Conservation (phyloP, 2,329 filamentous ascomycete genomes). For the Ophiostoma ulmi region DNA sequence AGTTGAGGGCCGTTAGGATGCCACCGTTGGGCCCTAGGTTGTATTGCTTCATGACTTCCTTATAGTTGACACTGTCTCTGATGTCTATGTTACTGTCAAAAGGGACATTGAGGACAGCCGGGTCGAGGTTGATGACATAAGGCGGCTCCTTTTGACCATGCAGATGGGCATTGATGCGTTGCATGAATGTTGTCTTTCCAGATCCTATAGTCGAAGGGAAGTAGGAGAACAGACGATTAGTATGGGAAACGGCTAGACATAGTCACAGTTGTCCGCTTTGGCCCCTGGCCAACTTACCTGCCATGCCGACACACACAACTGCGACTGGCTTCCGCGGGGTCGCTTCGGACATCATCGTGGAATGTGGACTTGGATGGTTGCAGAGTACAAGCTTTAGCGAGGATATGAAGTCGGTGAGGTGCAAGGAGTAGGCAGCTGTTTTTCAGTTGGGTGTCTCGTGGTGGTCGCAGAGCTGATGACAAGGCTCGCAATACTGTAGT, state of each 20-base stretch:
- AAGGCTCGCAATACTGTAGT: not conserved
- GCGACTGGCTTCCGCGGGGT: constrained; percentile 54
- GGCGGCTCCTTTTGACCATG: constrained; percentile 75
- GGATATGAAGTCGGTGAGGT: not conserved
- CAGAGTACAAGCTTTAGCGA: not conserved
- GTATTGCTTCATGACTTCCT: constrained; percentile 99
- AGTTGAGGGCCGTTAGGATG: constrained; percentile 89
- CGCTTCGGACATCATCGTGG: constrained; percentile 27
- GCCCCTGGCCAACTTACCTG: constrained; percentile 52
- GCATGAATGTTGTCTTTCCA: constrained; percentile 99
- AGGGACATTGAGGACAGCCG: constrained; percentile 85
- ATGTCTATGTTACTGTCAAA: constrained; percentile 99
- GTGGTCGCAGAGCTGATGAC: not conserved
- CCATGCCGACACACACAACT: constrained; percentile 96
- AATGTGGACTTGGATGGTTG: not conserved
- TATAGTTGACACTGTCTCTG: constrained; percentile 97
- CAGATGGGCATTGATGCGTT: constrained; percentile 89
- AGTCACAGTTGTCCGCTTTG: too few relatives aligned
- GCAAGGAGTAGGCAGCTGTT: not conserved
- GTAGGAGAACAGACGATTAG: not conserved
- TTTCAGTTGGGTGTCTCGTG: not conserved
- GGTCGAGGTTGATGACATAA: constrained; percentile 96
- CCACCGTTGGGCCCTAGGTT: constrained; percentile 96
- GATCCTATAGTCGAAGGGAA: constrained; percentile 54
- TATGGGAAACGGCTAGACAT: not conserved